These are phyloP conservation scores for Heliosperma pusillum DNA, from an alignment of 148 eudicot genomes.

Conservation along the genomic window DNA sequence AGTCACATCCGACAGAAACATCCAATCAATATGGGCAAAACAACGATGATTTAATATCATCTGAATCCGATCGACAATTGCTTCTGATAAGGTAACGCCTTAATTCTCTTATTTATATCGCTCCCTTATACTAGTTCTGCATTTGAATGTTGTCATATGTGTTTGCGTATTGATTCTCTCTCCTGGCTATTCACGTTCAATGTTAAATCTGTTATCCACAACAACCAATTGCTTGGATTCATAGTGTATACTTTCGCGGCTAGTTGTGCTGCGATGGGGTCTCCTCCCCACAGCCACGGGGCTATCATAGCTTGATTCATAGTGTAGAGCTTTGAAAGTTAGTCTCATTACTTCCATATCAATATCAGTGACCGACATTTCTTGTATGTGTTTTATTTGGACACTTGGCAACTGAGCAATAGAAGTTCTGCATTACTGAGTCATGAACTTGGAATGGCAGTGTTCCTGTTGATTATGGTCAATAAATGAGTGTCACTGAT, in stretches of 20 bases:
- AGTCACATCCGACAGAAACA: conserved; percentile 48
- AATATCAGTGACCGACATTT: not conserved
- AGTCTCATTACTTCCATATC: not conserved
- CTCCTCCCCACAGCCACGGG: no score
- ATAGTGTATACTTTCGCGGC: no score
- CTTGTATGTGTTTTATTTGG: not conserved
- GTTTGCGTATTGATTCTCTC: not conserved
- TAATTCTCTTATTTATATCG: not conserved
- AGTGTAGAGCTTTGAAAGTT: not conserved
- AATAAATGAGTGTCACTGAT: not conserved
- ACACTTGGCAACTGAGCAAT: not conserved
- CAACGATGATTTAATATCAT: conserved; percentile 77
- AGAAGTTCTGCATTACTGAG: not conserved
- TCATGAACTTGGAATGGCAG: not conserved
- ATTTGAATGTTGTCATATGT: not conserved
- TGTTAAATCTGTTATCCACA: not conserved
- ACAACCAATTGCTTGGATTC: not conserved
- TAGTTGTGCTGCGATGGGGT: no score
- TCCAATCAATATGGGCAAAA: conserved; percentile 56
- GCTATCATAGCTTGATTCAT: not conserved
- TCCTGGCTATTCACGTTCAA: not conserved
- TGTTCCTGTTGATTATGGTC: not conserved
- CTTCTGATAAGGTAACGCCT: conserved; percentile 65
- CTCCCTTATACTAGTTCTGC: not conserved
- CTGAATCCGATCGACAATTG: conserved; percentile 86